A percentile compares a stretch with the other conserved stretches of the same genome.
Conservation (phyloP, 345 rosid species). For the Eucalyptus cloeziana region DNA sequence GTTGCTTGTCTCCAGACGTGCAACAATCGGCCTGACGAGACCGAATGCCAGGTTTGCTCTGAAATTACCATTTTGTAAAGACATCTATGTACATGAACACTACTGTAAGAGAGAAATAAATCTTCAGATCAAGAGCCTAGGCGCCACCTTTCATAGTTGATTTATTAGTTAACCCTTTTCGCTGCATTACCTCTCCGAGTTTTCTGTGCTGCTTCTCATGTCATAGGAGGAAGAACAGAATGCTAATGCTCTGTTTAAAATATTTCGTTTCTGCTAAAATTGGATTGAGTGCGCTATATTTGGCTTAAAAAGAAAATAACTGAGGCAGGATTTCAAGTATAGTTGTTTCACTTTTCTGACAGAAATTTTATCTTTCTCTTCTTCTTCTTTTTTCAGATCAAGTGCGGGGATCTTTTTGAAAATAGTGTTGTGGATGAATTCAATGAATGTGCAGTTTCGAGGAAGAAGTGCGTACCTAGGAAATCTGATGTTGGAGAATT, state of each 20-base stretch:
- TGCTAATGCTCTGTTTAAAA: not conserved
- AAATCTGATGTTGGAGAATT: conserved; percentile 90
- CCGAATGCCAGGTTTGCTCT: conserved; percentile 82
- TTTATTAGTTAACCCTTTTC: not conserved
- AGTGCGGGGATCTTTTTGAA: conserved; percentile 89
- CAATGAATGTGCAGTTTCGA: conserved; percentile 86
- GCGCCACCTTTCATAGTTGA: not conserved
- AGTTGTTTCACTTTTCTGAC: not conserved
- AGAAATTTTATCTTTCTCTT: not conserved
- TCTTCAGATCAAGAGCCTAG: not conserved
- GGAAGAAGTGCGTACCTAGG: conserved; percentile 83
- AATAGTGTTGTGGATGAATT: conserved; percentile 85
- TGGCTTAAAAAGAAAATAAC: not conserved
- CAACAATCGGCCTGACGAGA: conserved; percentile 89
- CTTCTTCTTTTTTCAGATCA: conserved; percentile 35
- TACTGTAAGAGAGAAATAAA: not conserved
- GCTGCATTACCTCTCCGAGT: not conserved
- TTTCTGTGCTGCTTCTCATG: not conserved
- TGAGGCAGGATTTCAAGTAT: not conserved
- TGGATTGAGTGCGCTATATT: not conserved
- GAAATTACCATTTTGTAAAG: not conserved
- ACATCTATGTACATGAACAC: not conserved
- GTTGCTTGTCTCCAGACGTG: conserved; percentile 95
- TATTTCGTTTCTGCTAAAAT: not conserved
- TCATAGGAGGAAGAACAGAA: not conserved